These are phyloP conservation scores for Penicillium sp. DNA, from an alignment of 2,329 filamentous ascomycete species.

Conservation along the genomic window DNA sequence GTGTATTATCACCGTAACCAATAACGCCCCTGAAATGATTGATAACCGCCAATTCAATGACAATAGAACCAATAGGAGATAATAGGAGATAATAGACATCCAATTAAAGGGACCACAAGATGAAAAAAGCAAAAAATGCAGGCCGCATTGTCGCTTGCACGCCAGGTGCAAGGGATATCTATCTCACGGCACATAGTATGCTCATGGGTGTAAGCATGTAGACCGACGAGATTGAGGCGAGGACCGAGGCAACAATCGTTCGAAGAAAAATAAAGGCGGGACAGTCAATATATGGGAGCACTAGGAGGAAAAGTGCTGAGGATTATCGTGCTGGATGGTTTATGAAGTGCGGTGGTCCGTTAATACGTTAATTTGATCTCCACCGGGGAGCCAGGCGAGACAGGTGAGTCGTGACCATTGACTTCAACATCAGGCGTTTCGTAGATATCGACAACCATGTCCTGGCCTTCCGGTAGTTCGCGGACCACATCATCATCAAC, in stretches of 20 bases:
- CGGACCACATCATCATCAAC: conserved; percentile 87
- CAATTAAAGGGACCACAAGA: conserved; percentile 1
- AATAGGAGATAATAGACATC: conserved; percentile 9
- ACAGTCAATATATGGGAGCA: neutral
- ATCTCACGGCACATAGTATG: neutral
- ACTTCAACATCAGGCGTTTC: conserved; percentile 45
- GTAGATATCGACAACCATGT: conserved; percentile 72
- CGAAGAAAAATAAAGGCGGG: neutral
- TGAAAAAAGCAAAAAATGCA: neutral
- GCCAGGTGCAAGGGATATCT: conserved; percentile 8
- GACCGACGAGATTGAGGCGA: neutral
- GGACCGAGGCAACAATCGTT: neutral
- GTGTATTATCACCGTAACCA: conserved; percentile 43
- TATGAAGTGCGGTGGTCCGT: conserved; percentile 28
- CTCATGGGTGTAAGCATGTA: neutral
- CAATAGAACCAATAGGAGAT: conserved; percentile 8
- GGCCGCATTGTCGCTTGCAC: conserved; percentile 4
- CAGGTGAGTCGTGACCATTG: conserved; percentile 6
- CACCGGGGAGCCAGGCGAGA: conserved; percentile 31
- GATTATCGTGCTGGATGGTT: neutral
- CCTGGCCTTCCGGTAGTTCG: conserved; percentile 84
- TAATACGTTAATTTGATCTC: conserved; percentile 56
- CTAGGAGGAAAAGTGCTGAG: neutral
- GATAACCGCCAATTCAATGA: conserved; percentile 19
- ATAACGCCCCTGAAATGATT: conserved; percentile 28